Evolutionary conservation across 148 eudicot species (phyloP).

Genomic region (Rhododendron mucronatum): DNA sequence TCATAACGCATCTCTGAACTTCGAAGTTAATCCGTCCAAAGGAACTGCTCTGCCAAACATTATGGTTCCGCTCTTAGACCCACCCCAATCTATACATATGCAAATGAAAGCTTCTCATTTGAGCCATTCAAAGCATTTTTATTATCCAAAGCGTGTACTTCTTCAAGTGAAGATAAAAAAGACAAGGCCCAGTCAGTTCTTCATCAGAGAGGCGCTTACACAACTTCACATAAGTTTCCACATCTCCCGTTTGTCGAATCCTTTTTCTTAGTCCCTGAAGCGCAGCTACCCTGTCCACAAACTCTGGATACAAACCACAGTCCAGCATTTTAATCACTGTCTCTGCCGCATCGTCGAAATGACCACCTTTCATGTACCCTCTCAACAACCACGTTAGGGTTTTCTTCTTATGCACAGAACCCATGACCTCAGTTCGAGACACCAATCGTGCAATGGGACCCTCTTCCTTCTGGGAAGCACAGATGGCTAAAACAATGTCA

Average conservation of each 20-base stretch:
- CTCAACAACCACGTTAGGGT: slow-evolving; percentile 76
- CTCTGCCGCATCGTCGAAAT: slow-evolving; percentile 64
- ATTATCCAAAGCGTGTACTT: slow-evolving; percentile 67
- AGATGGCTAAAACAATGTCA: slow-evolving; percentile 81
- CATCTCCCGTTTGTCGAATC: slow-evolving; percentile 44
- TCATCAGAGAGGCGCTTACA: slow-evolving; percentile 80
- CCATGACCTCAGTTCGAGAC: slow-evolving; percentile 55
- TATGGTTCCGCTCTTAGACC: slow-evolving; percentile 2
- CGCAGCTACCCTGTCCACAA: slow-evolving; percentile 67
- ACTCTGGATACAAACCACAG: slow-evolving; percentile 59
- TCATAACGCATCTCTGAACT: slow-evolving; percentile 3
- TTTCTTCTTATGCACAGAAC: slow-evolving; percentile 54
- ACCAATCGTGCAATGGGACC: slow-evolving; percentile 57
- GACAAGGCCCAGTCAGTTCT: slow-evolving; percentile 67
- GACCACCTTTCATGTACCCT: slow-evolving; percentile 82
- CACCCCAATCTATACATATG: slow-evolving; percentile 7
- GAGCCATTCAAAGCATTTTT: slow-evolving; percentile 48
- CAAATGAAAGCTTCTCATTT: background rate
- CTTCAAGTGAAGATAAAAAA: slow-evolving; percentile 67
- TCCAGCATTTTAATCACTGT: slow-evolving; percentile 65
- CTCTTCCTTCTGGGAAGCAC: slow-evolving; percentile 62
- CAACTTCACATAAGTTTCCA: slow-evolving; percentile 57
- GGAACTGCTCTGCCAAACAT: slow-evolving; percentile 1
- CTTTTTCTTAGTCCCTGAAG: slow-evolving; percentile 66
- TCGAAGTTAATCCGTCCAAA: background rate